Evolutionary conservation across 2,329 filamentous ascomycete species (phyloP), one percentile per base, ranked within the genome.

Genomic region (Meredithiella fracta): DNA sequence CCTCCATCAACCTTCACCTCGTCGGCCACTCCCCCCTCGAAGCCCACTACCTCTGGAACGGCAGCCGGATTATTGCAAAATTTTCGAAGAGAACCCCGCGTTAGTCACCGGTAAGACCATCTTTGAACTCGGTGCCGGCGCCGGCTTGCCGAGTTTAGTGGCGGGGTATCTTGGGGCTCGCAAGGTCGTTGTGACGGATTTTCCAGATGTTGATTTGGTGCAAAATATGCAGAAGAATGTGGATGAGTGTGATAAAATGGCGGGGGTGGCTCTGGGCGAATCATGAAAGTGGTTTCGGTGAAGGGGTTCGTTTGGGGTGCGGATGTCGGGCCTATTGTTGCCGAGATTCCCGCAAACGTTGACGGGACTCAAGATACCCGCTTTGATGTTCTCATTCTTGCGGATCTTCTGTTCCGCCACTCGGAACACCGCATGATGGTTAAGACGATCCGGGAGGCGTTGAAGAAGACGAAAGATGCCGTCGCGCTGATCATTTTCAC

Each of bases 31-130:
- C 86, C 72, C 86, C 89, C 23, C 78, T 94, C 14, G 94, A 94
- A 79, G 90, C 87, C 15, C 87, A 96, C 68, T 77, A 86, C 61
- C 77, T 96, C 29, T 97, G 91, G 91, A 94, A 96, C 67, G 90
- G 87, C 59, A 83, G 84, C 59, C 83, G 86, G 60, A 80, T 86
- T 40, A 77, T 91, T 51, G 80, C 89, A 15, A 74, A 80, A 62
- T 89, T 89, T 80, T 96, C 58, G 87, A 95, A 68, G 70, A 77
- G 44, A 73, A 80, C 60, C 75, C 80, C n/a, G 63, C 67, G 7
- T 74, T 86, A 3, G 75, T 94, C n/a, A 64, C 69, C 14, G 75
- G 69, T 60, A 82, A 79, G 65, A 80, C 81, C n/a, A 78, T 96
- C 1, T 78, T 96, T 7, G 91, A 96, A 69, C 79, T 96, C 23